A percentile compares a stretch with the other conserved stretches of the same genome.
Conservation (phyloP, 2,329 filamentous ascomycete species). For the Epicoccum sorghinum region DNA sequence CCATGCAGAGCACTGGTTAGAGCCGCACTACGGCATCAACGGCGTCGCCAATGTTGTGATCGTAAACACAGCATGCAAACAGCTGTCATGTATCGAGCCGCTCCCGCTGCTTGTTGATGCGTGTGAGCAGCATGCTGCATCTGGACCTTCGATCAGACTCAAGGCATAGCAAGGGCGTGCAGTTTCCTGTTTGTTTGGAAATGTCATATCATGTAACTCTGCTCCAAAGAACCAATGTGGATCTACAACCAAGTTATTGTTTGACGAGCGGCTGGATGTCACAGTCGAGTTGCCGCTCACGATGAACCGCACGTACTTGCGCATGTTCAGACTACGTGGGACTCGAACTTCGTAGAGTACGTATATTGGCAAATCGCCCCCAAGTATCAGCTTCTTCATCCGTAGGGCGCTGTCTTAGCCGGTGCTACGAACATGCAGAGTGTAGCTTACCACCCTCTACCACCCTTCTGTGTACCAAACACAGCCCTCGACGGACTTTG, state of each 20-base stretch:
- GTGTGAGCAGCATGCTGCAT: not conserved
- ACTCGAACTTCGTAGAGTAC: too few relatives aligned
- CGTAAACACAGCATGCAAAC: constrained; percentile 16
- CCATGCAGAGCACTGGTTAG: not conserved
- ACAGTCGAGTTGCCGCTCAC: too few relatives aligned
- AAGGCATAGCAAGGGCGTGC: too few relatives aligned
- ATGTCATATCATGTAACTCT: too few relatives aligned
- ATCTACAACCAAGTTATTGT: too few relatives aligned
- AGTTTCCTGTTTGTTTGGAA: too few relatives aligned
- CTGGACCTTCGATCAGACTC: not conserved
- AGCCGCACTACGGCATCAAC: constrained; percentile 8
- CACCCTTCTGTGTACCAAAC: constrained; percentile 43
- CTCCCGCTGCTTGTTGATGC: constrained; percentile 7
- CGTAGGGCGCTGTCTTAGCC: not conserved
- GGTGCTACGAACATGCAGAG: not conserved
- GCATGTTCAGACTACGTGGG: too few relatives aligned
- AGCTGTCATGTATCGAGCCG: constrained; percentile 12
- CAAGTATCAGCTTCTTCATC: not conserved
- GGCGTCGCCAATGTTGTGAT: constrained; percentile 13
- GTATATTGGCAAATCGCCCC: too few relatives aligned
- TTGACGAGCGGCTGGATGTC: too few relatives aligned
- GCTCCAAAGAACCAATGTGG: too few relatives aligned
- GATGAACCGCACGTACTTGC: too few relatives aligned
- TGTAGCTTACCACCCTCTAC: constrained; percentile 29
- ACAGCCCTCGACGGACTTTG: constrained; percentile 49